A percentile compares a stretch with the other conserved stretches of the same genome.
These are phyloP conservation scores for Cystobasidium sp. DNA, from an alignment of 1,284 basidiomycete genomes.

Conservation along the genomic window DNA sequence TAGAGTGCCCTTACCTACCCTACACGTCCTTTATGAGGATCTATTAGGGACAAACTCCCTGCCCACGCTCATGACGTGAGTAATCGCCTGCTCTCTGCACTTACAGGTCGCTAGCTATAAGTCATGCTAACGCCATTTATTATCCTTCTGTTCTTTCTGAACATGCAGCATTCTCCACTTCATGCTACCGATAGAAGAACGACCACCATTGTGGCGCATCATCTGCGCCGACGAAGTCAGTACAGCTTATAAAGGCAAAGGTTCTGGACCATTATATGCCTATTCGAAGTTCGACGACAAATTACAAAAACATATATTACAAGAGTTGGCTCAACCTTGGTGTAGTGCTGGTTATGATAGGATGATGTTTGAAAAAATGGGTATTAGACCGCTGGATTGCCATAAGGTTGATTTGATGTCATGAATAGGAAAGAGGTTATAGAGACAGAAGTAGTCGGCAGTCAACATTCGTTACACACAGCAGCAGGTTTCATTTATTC, in stretches of 20 bases:
- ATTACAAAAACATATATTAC: constrained; percentile 22
- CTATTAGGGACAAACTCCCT: constrained; percentile 9
- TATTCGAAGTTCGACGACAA: constrained; percentile 25
- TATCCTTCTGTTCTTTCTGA: neutral
- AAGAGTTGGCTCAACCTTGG: constrained; percentile 25
- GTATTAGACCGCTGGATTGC: constrained; percentile 16
- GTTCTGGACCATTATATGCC: constrained; percentile 16
- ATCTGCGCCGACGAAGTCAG: constrained; percentile 28
- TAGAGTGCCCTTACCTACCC: constrained; percentile 6
- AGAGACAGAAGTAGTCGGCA: neutral
- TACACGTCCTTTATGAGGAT: constrained; percentile 22
- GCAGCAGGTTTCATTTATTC: neutral
- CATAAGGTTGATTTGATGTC: constrained; percentile 14
- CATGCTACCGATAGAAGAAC: constrained; percentile 19
- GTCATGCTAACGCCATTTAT: neutral
- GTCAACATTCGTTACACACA: neutral
- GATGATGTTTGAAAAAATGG: constrained; percentile 29
- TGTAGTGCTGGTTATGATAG: constrained; percentile 28
- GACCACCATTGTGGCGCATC: constrained; percentile 27
- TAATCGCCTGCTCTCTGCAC: neutral
- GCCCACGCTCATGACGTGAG: constrained; percentile 18
- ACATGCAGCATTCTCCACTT: constrained; percentile 8
- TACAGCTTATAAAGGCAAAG: constrained; percentile 24
- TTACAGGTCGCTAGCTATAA: neutral
- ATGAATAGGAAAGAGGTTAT: neutral